These are phyloP conservation scores for Sindora glabra DNA, from an alignment of 306 rosid genomes.

Conservation along the genomic window DNA sequence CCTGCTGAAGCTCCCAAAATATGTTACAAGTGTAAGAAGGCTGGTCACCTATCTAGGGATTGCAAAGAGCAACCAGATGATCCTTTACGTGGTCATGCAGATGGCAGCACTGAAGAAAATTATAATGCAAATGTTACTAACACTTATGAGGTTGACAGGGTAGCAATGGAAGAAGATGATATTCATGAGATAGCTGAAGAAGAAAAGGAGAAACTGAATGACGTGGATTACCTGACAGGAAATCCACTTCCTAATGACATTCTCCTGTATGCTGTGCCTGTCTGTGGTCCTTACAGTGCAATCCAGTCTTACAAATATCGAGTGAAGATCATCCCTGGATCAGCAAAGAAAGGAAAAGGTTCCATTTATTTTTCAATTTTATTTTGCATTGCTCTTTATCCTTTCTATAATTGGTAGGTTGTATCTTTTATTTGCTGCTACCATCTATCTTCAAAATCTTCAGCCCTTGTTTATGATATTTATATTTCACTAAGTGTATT, in stretches of 20 bases:
- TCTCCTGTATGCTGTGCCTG: slow-evolving; percentile 86
- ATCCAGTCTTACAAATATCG: slow-evolving; percentile 82
- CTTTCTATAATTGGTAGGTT: neutral
- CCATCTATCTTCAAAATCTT: too few relatives aligned
- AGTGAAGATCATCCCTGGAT: slow-evolving; percentile 91
- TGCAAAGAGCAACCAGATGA: slow-evolving; percentile 59
- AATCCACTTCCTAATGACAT: slow-evolving; percentile 81
- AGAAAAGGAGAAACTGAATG: slow-evolving; percentile 78
- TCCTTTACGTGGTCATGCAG: slow-evolving; percentile 28
- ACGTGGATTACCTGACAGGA: slow-evolving; percentile 96
- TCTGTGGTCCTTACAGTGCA: slow-evolving; percentile 83
- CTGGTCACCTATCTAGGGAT: slow-evolving; percentile 85
- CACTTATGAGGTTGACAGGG: slow-evolving; percentile 50
- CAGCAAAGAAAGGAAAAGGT: slow-evolving; percentile 94
- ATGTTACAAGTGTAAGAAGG: slow-evolving; percentile 92
- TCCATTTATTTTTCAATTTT: neutral
- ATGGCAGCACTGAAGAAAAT: slow-evolving; percentile 37
- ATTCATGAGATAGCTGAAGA: slow-evolving; percentile 95
- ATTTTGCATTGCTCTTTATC: neutral
- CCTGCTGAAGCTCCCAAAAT: slow-evolving; percentile 63
- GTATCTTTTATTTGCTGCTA: too few relatives aligned
- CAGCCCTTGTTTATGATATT: neutral
- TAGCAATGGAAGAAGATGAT: slow-evolving; percentile 88
- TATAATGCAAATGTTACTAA: slow-evolving; percentile 20
- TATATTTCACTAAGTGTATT: slow-evolving; percentile 1